Percentiles rank a stretch among this genome's conserved stretches.
Evolutionary conservation across 805 yeast species (phyloP).

Genomic region (Zygosaccharomyces bisporus): DNA sequence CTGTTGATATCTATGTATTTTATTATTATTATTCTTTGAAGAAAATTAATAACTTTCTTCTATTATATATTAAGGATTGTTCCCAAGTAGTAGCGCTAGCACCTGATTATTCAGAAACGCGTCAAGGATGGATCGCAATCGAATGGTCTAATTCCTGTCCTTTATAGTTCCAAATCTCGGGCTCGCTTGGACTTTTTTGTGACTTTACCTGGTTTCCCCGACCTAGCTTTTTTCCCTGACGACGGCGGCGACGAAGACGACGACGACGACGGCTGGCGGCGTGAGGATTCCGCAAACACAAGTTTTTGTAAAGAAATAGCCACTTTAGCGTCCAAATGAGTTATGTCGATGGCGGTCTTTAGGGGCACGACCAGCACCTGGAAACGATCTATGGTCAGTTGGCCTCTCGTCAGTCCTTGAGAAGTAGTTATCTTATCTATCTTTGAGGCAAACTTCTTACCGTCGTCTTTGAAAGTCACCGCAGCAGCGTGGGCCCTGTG

Average conservation of each 20-base stretch:
- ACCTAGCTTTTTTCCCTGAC: conserved; percentile 12
- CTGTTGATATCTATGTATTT: too few relatives aligned
- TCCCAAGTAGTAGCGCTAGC: too few relatives aligned
- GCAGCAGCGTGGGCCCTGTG: conserved; percentile 31
- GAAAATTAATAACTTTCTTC: too few relatives aligned
- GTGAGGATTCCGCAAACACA: conserved; percentile 6
- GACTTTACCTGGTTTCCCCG: conserved; percentile 16
- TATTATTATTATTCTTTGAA: not conserved
- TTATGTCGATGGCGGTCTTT: conserved; percentile 14
- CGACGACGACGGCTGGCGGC: conserved; percentile 7
- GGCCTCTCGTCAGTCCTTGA: conserved; percentile 19
- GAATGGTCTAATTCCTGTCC: not conserved
- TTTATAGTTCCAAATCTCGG: conserved; percentile 8
- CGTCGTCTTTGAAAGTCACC: conserved; percentile 21
- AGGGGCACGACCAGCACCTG: conserved; percentile 16
- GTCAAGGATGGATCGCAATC: too few relatives aligned
- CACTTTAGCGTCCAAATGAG: conserved; percentile 21
- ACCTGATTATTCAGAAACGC: too few relatives aligned
- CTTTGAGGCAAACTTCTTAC: conserved; percentile 12
- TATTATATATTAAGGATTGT: too few relatives aligned
- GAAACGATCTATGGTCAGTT: conserved; percentile 21
- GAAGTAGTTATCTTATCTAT: conserved; percentile 8
- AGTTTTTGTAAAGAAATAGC: conserved; percentile 24
- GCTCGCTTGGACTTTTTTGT: conserved; percentile 17
- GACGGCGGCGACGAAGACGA: too few relatives aligned